Conservation (phyloP, 129 eudicot genomes). For the Flaveria brownii region DNA sequence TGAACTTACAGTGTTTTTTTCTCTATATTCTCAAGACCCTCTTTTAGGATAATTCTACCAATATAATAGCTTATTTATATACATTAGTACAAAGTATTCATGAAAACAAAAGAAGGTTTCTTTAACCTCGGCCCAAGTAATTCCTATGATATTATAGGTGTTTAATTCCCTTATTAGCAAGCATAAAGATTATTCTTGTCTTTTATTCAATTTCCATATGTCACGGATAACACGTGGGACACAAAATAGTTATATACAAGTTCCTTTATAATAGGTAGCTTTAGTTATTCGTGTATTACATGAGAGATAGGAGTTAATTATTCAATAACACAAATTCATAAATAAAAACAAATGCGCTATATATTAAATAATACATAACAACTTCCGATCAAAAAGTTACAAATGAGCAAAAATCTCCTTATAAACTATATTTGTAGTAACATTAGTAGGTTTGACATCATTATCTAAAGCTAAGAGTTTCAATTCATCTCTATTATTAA, state of each 20-base stretch:
- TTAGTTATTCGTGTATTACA: too few species aligned
- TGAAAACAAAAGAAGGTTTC: constrained; percentile 26
- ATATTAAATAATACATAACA: too few species aligned
- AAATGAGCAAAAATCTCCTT: too few species aligned
- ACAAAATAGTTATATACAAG: neutral
- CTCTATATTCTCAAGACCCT: neutral
- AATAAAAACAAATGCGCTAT: too few species aligned
- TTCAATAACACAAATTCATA: too few species aligned
- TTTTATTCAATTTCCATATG: neutral
- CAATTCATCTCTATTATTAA: too few species aligned
- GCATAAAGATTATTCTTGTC: neutral
- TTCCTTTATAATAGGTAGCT: too few species aligned
- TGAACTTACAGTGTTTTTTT: constrained; percentile 25
- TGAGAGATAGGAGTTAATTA: too few species aligned
- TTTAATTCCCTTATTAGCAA: constrained; percentile 20
- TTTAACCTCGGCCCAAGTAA: constrained; percentile 36
- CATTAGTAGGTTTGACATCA: too few species aligned
- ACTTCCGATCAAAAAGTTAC: too few species aligned
- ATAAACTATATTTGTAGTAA: too few species aligned
- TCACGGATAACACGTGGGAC: neutral
- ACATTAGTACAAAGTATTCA: neutral
- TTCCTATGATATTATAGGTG: constrained; percentile 18
- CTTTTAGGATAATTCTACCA: constrained; percentile 11
- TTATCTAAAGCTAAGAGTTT: too few species aligned
- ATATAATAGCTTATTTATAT: constrained; percentile 3